These are phyloP conservation scores for Fusarium sp. DNA, from an alignment of 2,329 filamentous ascomycete species.

Conservation along the genomic window DNA sequence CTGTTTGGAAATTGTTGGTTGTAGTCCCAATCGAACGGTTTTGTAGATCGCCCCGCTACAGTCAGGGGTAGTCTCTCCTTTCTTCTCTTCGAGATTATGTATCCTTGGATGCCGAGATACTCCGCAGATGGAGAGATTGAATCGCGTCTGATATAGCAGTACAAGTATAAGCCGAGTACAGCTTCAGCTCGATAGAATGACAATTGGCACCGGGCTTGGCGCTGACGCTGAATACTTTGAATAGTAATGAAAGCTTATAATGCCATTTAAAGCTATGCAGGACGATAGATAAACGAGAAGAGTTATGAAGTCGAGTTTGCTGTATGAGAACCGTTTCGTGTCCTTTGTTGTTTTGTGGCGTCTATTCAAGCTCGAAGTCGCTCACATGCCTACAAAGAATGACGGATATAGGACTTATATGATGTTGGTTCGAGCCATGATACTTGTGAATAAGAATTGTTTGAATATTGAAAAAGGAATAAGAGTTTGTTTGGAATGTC, in stretches of 20 bases:
- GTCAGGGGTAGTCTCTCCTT: neutral
- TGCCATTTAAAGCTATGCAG: neutral
- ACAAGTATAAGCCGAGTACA: neutral
- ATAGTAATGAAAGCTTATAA: neutral
- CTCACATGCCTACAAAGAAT: neutral
- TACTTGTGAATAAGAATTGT: neutral
- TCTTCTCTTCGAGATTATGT: neutral
- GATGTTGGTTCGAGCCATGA: neutral
- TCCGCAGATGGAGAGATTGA: neutral
- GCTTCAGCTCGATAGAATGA: neutral
- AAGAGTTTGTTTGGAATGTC: neutral
- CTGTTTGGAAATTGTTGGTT: neutral
- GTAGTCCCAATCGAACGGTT: neutral
- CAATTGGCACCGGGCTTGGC: neutral
- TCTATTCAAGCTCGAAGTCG: conserved; percentile 29
- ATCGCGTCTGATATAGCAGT: neutral
- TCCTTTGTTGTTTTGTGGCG: conserved; percentile 40
- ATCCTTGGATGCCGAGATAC: neutral
- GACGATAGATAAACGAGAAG: neutral
- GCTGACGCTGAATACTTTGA: neutral
- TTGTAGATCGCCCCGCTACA: neutral
- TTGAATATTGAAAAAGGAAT: neutral
- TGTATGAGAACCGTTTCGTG: conserved; percentile 9
- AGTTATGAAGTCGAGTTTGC: neutral
- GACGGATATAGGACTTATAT: neutral